Evolutionary conservation across 306 rosid genomes (phyloP).

Genomic region (Abrus pulchellus): DNA sequence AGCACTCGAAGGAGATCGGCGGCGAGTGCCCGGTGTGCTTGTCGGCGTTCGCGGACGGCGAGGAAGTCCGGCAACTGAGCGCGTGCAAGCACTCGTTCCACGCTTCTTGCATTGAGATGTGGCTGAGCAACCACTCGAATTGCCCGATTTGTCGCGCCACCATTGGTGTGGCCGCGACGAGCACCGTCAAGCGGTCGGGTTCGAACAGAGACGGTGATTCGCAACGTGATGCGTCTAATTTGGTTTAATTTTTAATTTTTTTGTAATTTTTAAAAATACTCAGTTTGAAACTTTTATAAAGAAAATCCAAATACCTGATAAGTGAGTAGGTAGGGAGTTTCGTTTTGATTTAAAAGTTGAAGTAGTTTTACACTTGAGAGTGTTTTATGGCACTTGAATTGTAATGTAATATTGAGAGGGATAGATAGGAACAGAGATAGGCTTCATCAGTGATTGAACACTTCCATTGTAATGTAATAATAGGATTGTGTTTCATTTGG

Average conservation of each 20-base stretch:
- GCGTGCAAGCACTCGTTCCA: slow-evolving; percentile 83
- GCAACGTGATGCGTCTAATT: slow-evolving; percentile 57
- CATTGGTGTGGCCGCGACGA: not conserved
- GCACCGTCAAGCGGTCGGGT: slow-evolving; percentile 43
- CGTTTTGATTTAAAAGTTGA: not conserved
- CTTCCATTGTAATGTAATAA: slow-evolving; percentile 33
- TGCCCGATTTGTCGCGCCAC: slow-evolving; percentile 84
- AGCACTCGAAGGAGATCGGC: slow-evolving; percentile 57
- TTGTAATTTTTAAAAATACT: not conserved
- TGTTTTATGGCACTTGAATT: not conserved
- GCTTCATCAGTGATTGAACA: not conserved
- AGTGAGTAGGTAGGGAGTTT: not conserved
- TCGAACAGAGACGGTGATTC: slow-evolving; percentile 47
- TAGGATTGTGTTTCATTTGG: not conserved
- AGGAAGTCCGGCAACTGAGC: slow-evolving; percentile 68
- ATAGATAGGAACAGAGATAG: slow-evolving; percentile 2
- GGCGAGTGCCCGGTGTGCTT: slow-evolving; percentile 88
- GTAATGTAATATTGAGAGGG: not conserved
- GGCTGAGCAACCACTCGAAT: slow-evolving; percentile 72
- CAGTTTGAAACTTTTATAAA: not conserved
- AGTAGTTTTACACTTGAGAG: not conserved
- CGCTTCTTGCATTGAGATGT: slow-evolving; percentile 65
- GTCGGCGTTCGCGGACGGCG: slow-evolving; percentile 69
- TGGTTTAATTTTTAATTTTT: slow-evolving; percentile 53
- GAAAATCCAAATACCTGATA: not conserved